Conservation (phyloP, 1,284 basidiomycete genomes). For the Ceratobasidium sp. region DNA sequence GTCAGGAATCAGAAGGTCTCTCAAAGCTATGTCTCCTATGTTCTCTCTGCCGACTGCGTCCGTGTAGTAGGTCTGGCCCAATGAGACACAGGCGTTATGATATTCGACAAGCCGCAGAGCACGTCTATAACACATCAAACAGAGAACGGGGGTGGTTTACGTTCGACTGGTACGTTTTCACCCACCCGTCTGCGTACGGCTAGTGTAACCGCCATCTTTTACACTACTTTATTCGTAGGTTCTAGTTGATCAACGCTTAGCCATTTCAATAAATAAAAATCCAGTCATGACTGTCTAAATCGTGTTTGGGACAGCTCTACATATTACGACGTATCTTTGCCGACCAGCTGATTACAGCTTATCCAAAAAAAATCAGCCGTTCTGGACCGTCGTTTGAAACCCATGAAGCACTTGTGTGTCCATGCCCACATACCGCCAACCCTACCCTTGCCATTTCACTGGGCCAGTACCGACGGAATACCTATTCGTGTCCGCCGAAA, state of each 20-base stretch:
- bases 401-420: background rate
- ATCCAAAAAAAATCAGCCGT: too few relatives aligned
- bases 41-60: conserved; percentile 30
- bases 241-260: background rate
- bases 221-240: background rate
- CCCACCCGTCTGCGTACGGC: too few relatives aligned
- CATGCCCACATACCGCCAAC: background rate
- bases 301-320: too few relatives aligned
- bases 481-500: background rate
- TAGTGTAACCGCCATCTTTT: too few relatives aligned
- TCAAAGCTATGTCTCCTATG: conserved; percentile 19
- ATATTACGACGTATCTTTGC: background rate
- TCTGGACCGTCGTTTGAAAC: background rate
- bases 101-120: too few relatives aligned
- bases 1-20: conserved; percentile 7
- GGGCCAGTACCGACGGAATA: conserved; percentile 25
- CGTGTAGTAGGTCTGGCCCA: background rate
- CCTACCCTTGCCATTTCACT: conserved; percentile 2
- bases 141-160: too few relatives aligned
- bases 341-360: too few relatives aligned
- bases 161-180: too few relatives aligned
- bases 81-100: too few relatives aligned
- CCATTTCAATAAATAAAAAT: too few relatives aligned
- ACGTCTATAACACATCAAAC: too few relatives aligned
- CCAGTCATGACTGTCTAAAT: too few relatives aligned